Percentiles rank a stretch among this genome's conserved stretches.
phyloP scores from a whole-genome alignment of 2,329 filamentous ascomycete genomes.

The Fusarium irregulare region DNA sequence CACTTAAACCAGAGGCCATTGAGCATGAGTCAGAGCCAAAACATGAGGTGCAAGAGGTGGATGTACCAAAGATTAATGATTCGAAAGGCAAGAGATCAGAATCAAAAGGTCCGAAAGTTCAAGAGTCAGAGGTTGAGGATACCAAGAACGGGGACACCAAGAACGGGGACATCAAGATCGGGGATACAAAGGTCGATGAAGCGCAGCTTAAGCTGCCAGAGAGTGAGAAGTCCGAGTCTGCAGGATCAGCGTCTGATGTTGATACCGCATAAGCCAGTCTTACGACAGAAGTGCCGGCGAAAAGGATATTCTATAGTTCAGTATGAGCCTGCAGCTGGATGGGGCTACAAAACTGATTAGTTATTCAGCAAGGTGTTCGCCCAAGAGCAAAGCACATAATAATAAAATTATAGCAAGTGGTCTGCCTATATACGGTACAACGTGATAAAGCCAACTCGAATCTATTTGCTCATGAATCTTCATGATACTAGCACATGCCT shows the following conservation, averaged over 20 bases:
- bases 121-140: neutral
- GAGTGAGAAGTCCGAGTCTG: neutral
- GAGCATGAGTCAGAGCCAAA: neutral
- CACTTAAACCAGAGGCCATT: neutral
- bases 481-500: slow-evolving; percentile 43
- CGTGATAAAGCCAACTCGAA: slow-evolving; percentile 2
- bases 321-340: neutral
- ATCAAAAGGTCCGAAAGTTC: neutral
- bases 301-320: neutral
- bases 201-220: neutral
- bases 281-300: no score
- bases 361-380: neutral
- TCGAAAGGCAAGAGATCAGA: neutral
- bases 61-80: neutral
- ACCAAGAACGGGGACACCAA: neutral
- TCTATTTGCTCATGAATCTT: slow-evolving; percentile 45
- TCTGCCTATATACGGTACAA: neutral
- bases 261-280: slow-evolving; percentile 1
- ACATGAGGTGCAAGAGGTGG: neutral
- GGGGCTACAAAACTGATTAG: neutral
- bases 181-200: neutral
- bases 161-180: neutral
- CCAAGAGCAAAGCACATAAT: neutral
- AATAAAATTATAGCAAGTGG: slow-evolving; percentile 10
- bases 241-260: slow-evolving; percentile 9